A percentile compares a stretch with the other conserved stretches of the same genome.
Conservation (phyloP, 371 early-diverging fungal genomes). For the Syncephalis plumigaleata region DNA sequence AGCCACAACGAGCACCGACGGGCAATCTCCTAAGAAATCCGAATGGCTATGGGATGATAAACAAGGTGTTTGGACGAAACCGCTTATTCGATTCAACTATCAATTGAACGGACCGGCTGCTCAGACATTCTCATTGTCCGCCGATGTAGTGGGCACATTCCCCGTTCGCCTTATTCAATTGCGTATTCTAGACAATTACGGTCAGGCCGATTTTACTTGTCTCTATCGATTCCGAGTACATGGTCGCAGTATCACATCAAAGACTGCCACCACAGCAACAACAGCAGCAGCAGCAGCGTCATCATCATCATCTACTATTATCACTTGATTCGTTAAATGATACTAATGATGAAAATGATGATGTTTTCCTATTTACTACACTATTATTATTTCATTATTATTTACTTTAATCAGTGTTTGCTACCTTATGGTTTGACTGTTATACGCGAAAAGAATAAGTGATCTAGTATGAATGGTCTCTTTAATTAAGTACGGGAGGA, state of each 20-base stretch:
- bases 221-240: constrained; percentile 66
- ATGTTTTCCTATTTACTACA: too few relatives aligned
- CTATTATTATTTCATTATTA: too few relatives aligned
- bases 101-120: constrained; percentile 6
- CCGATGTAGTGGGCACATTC: constrained; percentile 9
- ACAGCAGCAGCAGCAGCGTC: too few relatives aligned
- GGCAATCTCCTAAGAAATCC: neutral
- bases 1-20: neutral
- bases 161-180: constrained; percentile 21
- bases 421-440: too few relatives aligned
- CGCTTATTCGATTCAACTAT: neutral
- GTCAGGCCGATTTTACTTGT: constrained; percentile 52
- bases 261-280: too few relatives aligned
- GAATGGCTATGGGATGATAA: constrained; percentile 1
- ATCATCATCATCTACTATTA: too few relatives aligned
- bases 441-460: too few relatives aligned
- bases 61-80: neutral
- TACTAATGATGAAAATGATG: too few relatives aligned
- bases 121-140: constrained; percentile 20
- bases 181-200: constrained; percentile 51
- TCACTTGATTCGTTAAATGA: too few relatives aligned
- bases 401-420: too few relatives aligned
- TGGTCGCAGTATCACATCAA: constrained; percentile 21
- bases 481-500: too few relatives aligned
- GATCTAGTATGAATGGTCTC: too few relatives aligned